phyloP scores from a whole-genome alignment of 768 basidiomycete species.

The Epithele typhae region DNA sequence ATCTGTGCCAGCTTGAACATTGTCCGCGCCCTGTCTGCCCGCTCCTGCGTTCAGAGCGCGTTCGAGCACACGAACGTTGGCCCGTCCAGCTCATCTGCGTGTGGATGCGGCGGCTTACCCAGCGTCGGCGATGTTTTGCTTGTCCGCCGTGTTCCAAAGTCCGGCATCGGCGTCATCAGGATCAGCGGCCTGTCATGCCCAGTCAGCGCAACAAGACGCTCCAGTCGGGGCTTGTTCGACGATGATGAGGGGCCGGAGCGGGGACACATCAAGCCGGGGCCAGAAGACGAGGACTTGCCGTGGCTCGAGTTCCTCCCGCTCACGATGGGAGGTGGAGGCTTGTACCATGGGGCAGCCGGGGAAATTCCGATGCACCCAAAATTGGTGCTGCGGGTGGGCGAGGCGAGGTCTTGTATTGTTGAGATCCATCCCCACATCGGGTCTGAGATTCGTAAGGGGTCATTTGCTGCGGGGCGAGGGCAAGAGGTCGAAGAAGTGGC shows the following conservation, averaged over 20 bases:
- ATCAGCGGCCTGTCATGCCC: constrained; percentile 37
- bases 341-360: constrained; percentile 2
- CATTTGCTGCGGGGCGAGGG: constrained; percentile 2
- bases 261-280: background rate
- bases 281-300: constrained; percentile 6
- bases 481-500: constrained; percentile 17
- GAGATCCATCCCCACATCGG: constrained; percentile 42
- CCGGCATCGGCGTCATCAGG: constrained; percentile 43
- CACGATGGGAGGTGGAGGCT: constrained; percentile 1
- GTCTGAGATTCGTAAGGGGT: constrained; percentile 24
- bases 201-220: constrained; percentile 26
- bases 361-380: constrained; percentile 7
- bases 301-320: constrained; percentile 7
- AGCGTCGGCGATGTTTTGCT: constrained; percentile 6
- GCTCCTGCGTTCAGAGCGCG: constrained; percentile 56
- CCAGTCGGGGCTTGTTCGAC: constrained; percentile 25
- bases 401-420: constrained; percentile 43
- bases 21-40: constrained; percentile 67
- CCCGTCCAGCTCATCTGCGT: constrained; percentile 19
- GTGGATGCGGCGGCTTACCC: constrained; percentile 2
- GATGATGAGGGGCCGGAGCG: too few relatives aligned
- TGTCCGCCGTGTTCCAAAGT: constrained; percentile 30
- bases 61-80: constrained; percentile 60
- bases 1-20: constrained; percentile 76
- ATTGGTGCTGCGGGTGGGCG: constrained; percentile 23